Base-by-base conservation (phyloP, 1,284 basidiomycete species). In the Papiliotrema laurentii region DNA sequence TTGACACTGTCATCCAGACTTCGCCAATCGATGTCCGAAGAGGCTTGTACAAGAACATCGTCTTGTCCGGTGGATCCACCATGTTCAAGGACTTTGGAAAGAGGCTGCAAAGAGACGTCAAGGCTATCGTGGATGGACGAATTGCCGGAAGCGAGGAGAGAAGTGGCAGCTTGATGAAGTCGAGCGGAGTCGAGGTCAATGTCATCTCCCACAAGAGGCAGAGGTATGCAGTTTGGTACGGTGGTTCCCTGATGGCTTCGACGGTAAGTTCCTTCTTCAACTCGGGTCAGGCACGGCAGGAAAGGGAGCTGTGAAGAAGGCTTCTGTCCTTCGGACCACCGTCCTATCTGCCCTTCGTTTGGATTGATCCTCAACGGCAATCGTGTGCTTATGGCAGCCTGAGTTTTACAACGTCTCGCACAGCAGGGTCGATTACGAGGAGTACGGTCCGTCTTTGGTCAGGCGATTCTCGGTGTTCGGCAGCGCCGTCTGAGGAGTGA, bases 181-280 rank as follows among this genome's bases (percentile, higher is more conserved):
- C 90, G 16, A 88, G 87, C 35, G 92, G 92, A 27, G 87, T 96
- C 30, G 91, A 96, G 52, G 91, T 97, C 52, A 91, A 97, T 54
- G 96, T 99, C 64, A 97, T 99, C 66, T 89, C 87, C 10, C 96
- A 99, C 81, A 97, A 96, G 78, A 86, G 91, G 61, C 96, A 98
- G 78, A 81, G 93, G 79, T 89, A 96, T 65, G 94, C 94, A 13
- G 96, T 98, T 19, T 99, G 94, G 94, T 98, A 91, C 66, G 96
- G 96, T 63, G 96, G 96, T 34, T 91, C 88, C 4, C 80, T 98
- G 39, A 80, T 97, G 64, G 93, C 92, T 13, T 91, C 89, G 46
- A 80, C 93, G 59, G 89, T 91, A 61, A 74, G 85, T 77, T 14
- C 9, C 16, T 28, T n/a, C 24, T 33, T 47, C n/a, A n/a, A n/a